These are phyloP conservation scores for Lasiodiplodia sp. DNA, from an alignment of 2,329 filamentous ascomycete species.

Conservation along the genomic window DNA sequence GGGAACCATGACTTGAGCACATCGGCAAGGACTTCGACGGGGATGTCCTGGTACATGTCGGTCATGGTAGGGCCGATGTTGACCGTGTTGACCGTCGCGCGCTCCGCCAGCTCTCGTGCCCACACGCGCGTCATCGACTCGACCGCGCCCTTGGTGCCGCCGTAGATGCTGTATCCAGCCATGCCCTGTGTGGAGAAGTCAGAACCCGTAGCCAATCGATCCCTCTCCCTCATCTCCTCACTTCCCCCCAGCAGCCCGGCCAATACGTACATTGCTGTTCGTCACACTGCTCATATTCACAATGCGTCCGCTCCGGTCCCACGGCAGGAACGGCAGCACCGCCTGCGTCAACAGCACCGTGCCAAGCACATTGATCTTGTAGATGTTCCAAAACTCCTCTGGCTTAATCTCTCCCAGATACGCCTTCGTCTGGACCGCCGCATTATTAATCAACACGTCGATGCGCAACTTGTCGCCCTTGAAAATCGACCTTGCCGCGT, in stretches of 20 bases:
- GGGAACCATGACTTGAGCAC: conserved; percentile 22
- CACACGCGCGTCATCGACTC: conserved; percentile 30
- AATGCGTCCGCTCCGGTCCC: conserved; percentile 23
- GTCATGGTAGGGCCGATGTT: conserved; percentile 31
- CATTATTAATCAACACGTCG: conserved; percentile 28
- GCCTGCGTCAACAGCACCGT: conserved; percentile 27
- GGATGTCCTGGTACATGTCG: conserved; percentile 29
- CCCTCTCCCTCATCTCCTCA: background rate
- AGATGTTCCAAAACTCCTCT: conserved; percentile 19
- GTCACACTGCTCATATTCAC: conserved; percentile 25
- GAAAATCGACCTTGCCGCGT: background rate
- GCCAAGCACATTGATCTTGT: conserved; percentile 30
- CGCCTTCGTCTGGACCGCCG: conserved; percentile 12
- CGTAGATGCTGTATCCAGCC: conserved; percentile 19
- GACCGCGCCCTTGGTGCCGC: conserved; percentile 29
- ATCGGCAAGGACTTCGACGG: conserved; percentile 1
- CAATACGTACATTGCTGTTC: conserved; percentile 7
- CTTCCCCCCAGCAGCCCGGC: too few species aligned
- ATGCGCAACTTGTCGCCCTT: background rate
- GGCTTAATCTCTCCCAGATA: background rate
- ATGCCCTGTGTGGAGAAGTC: conserved; percentile 3
- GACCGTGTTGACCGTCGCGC: conserved; percentile 30
- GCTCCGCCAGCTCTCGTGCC: conserved; percentile 27
- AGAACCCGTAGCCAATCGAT: background rate
- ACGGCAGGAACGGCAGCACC: conserved; percentile 19